Percentiles rank a stretch among this genome's conserved stretches.
phyloP scores from a whole-genome alignment of 140 eudicot genomes.

The Oenanthe javanica region DNA sequence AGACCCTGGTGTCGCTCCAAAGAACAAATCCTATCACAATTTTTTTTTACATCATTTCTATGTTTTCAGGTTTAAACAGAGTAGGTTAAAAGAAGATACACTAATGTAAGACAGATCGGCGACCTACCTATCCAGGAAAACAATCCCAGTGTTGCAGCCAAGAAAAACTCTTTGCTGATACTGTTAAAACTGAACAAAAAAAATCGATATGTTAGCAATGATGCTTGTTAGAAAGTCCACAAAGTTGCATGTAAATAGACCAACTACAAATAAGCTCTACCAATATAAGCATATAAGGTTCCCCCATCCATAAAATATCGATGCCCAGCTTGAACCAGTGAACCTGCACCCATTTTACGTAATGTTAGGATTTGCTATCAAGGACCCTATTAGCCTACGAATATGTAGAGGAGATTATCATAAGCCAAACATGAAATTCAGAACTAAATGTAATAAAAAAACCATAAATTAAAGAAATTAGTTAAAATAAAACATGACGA shows the following conservation, averaged over 20 bases:
- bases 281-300: conserved; percentile 81
- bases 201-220: neutral
- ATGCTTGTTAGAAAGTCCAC: neutral
- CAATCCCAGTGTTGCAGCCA: conserved; percentile 63
- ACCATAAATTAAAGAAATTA: neutral
- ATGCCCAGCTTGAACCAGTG: conserved; percentile 85
- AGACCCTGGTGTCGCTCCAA: conserved; percentile 72
- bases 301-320: conserved; percentile 93
- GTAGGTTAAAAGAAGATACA: neutral
- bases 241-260: neutral
- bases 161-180: conserved; percentile 79
- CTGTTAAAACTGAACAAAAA: conserved; percentile 57
- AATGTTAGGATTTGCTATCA: neutral
- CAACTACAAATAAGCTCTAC: conserved; percentile 47
- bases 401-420: neutral
- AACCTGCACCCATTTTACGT: conserved; percentile 51
- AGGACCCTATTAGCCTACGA: neutral
- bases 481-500: neutral
- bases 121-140: conserved; percentile 69
- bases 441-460: neutral
- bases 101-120: neutral
- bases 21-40: conserved; percentile 62
- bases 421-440: neutral
- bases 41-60: neutral
- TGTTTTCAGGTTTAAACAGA: neutral